Conservation (phyloP, 73 alveolate species). For the Blepharisma stoltei region DNA sequence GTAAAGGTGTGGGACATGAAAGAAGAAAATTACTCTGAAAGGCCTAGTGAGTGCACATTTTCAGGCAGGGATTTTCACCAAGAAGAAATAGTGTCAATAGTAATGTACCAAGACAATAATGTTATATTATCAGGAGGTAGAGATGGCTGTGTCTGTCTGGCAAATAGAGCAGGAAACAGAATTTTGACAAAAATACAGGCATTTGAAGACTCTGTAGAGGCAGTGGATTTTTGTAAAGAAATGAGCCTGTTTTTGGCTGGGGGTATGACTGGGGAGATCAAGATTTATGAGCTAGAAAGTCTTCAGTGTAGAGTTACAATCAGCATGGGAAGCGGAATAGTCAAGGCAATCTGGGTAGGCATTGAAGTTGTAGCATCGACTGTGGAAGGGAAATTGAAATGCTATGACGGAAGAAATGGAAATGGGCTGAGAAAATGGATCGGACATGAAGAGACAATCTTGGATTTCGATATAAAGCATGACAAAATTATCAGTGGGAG, state of each 20-base stretch:
- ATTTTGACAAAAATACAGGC: not conserved
- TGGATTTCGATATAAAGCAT: constrained; percentile 20
- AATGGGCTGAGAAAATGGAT: not conserved
- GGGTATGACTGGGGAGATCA: not conserved
- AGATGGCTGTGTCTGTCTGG: constrained; percentile 9
- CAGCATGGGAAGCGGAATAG: constrained; percentile 1
- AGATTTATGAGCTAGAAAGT: not conserved
- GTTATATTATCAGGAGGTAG: not conserved
- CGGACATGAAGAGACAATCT: not conserved
- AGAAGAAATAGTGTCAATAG: constrained; percentile 7
- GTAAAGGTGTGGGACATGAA: constrained; percentile 27
- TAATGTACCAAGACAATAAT: not conserved
- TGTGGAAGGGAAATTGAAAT: not conserved
- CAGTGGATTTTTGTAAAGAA: constrained; percentile 19
- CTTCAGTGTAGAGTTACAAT: not conserved
- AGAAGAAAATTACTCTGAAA: not conserved
- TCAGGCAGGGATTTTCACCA: not conserved
- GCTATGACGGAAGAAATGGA: constrained; percentile 14
- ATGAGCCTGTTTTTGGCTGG: constrained; percentile 7
- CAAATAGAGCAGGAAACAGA: not conserved
- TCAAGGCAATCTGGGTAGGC: not conserved
- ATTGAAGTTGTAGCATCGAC: not conserved
- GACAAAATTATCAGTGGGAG: not conserved
- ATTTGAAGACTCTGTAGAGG: constrained; percentile 1
- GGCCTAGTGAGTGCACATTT: not conserved